These are phyloP conservation scores for Apiospora marii DNA, from an alignment of 2,329 filamentous ascomycete genomes.

Conservation along the genomic window DNA sequence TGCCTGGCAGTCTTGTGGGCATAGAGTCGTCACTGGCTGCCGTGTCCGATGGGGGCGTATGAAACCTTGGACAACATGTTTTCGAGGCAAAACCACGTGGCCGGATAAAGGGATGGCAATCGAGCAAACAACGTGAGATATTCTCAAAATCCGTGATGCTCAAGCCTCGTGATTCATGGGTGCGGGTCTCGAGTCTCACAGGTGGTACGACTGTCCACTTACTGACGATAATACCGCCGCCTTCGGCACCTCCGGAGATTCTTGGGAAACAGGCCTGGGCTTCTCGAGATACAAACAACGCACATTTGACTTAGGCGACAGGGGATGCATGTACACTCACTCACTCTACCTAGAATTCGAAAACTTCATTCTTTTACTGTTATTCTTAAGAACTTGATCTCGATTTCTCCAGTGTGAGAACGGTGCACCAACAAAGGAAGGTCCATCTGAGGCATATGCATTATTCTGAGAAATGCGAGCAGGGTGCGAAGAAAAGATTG, in stretches of 20 bases:
- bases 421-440: too few relatives aligned
- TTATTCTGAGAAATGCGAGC: not conserved
- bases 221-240: not conserved
- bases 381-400: too few relatives aligned
- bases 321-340: too few relatives aligned
- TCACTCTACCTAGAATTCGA: too few relatives aligned
- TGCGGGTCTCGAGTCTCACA: not conserved
- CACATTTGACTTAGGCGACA: too few relatives aligned
- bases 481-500: not conserved
- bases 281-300: too few relatives aligned
- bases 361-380: too few relatives aligned
- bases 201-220: slow-evolving; percentile 10
- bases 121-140: not conserved
- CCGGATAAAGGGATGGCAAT: not conserved
- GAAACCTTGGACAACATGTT: not conserved
- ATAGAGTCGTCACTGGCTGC: not conserved
- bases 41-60: not conserved
- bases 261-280: not conserved
- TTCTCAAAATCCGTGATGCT: not conserved
- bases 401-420: too few relatives aligned
- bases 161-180: not conserved
- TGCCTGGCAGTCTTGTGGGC: not conserved
- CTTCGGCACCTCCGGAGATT: slow-evolving; percentile 1
- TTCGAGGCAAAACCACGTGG: not conserved
- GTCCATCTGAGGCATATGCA: too few relatives aligned